These are phyloP conservation scores for Ogataea neopini DNA, from an alignment of 805 yeast species.

Conservation along the genomic window DNA sequence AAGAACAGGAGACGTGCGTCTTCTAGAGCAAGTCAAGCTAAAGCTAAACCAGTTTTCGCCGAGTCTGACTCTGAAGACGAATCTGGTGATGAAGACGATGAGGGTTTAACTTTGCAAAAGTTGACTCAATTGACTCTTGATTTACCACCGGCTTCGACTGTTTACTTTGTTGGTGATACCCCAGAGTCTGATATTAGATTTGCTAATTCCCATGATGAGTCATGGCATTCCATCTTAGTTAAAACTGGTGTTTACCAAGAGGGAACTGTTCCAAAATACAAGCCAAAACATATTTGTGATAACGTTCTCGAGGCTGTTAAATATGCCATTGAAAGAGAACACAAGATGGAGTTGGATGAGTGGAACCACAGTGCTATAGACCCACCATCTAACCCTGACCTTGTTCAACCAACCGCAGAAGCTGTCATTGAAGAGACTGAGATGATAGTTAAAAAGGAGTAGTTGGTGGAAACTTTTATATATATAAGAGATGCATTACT, in stretches of 20 bases:
- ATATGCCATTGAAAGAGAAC: constrained; percentile 83
- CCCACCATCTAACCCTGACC: constrained; percentile 16
- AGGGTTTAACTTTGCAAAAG: constrained; percentile 47
- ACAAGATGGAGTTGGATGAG: constrained; percentile 65
- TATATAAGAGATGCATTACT: neutral
- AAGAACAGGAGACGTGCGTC: constrained; percentile 10
- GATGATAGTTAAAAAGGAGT: constrained; percentile 11
- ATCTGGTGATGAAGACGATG: constrained; percentile 30
- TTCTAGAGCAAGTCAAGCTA: constrained; percentile 4
- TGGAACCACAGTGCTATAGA: constrained; percentile 55
- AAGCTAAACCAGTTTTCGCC: constrained; percentile 24
- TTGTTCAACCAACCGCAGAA: constrained; percentile 44
- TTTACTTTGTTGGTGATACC: constrained; percentile 86
- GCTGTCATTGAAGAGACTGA: constrained; percentile 52
- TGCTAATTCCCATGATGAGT: constrained; percentile 81
- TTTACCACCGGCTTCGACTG: constrained; percentile 82
- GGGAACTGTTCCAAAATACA: constrained; percentile 75
- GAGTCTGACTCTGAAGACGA: constrained; percentile 37
- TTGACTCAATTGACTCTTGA: constrained; percentile 48
- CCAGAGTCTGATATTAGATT: constrained; percentile 88
- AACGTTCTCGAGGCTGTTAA: constrained; percentile 81
- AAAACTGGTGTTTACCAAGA: constrained; percentile 86
- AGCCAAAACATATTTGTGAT: constrained; percentile 72
- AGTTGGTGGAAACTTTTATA: neutral
- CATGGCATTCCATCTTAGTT: constrained; percentile 83